Percentiles rank a stretch among this genome's conserved stretches.
Conservation (phyloP, 257 asterid genomes). For the Scutellaria galericulata region DNA sequence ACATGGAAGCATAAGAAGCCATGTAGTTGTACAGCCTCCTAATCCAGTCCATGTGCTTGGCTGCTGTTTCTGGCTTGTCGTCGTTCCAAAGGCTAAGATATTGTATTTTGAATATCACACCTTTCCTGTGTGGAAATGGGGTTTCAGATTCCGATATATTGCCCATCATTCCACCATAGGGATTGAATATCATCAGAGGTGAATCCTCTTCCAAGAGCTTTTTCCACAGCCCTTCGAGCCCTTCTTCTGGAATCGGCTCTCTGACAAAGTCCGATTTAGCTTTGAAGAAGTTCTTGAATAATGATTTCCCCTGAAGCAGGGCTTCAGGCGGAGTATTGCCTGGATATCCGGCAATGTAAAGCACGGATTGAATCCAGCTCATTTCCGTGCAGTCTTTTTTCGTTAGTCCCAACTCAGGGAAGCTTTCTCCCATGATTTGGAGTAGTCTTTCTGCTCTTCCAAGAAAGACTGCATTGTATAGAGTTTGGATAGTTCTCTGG, state of each 20-base stretch:
- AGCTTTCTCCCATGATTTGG: constrained; percentile 50
- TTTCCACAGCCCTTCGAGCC: constrained; percentile 71
- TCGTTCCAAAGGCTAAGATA: constrained; percentile 55
- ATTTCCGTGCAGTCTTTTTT: constrained; percentile 56
- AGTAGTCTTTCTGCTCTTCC: constrained; percentile 49
- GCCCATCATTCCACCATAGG: constrained; percentile 75
- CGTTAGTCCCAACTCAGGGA: constrained; percentile 59
- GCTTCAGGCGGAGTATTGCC: constrained; percentile 53
- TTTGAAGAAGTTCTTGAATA: constrained; percentile 69
- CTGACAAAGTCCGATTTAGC: constrained; percentile 69
- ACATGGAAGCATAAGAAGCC: constrained; percentile 66
- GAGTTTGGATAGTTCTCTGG: constrained; percentile 46
- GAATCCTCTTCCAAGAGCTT: constrained; percentile 59
- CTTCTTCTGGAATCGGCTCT: constrained; percentile 57
- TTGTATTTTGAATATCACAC: constrained; percentile 54
- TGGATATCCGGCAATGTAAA: constrained; percentile 65
- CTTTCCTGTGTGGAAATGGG: constrained; percentile 72
- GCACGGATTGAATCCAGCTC: constrained; percentile 70
- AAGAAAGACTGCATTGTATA: constrained; percentile 57
- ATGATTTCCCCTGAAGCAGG: constrained; percentile 63
- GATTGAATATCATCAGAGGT: constrained; percentile 58
- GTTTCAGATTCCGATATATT: constrained; percentile 55
- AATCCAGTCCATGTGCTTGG: constrained; percentile 62
- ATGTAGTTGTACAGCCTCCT: constrained; percentile 58
- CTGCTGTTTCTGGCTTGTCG: constrained; percentile 42